phyloP scores from a whole-genome alignment of 2,329 filamentous ascomycete genomes.

The Trichoderma citrinoviride region DNA sequence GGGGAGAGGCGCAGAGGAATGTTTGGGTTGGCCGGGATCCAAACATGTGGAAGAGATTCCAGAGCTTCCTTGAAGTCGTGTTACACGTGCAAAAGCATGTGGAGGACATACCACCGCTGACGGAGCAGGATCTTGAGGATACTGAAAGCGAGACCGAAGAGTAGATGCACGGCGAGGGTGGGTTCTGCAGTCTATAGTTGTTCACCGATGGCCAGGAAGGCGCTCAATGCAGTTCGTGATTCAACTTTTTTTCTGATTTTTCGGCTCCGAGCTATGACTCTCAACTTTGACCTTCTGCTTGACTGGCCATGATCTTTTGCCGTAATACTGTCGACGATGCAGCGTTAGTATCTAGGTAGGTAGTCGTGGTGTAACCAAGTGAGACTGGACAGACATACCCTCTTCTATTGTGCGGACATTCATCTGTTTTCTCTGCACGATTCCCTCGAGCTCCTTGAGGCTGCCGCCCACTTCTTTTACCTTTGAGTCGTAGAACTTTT shows the following conservation, averaged over 20 bases:
- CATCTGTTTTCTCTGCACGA: conserved; percentile 69
- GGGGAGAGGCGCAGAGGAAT: conserved; percentile 31
- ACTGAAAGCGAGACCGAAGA: not conserved
- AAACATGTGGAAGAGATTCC: conserved; percentile 29
- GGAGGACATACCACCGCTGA: conserved; percentile 7
- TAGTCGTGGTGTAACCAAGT: not conserved
- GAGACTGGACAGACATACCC: conserved; percentile 48
- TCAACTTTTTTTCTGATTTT: not conserved
- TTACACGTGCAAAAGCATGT: conserved; percentile 34
- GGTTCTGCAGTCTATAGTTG: not conserved
- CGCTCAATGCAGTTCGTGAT: not conserved
- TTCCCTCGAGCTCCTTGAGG: conserved; percentile 55
- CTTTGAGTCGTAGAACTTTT: conserved; percentile 57
- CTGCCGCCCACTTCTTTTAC: conserved; percentile 52
- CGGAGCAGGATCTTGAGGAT: not conserved
- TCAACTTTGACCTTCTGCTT: conserved; percentile 17
- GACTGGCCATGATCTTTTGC: conserved; percentile 42
- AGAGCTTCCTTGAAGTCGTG: conserved; percentile 33
- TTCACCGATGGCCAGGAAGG: not conserved
- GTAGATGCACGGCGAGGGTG: not conserved
- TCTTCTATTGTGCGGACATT: conserved; percentile 88
- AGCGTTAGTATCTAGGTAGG: conserved; percentile 14
- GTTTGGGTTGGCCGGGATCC: conserved; percentile 35
- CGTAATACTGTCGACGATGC: conserved; percentile 35
- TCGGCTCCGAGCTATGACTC: not conserved